Base-by-base conservation (phyloP, 1,284 basidiomycete species). In the Exobasidium rhododendri region DNA sequence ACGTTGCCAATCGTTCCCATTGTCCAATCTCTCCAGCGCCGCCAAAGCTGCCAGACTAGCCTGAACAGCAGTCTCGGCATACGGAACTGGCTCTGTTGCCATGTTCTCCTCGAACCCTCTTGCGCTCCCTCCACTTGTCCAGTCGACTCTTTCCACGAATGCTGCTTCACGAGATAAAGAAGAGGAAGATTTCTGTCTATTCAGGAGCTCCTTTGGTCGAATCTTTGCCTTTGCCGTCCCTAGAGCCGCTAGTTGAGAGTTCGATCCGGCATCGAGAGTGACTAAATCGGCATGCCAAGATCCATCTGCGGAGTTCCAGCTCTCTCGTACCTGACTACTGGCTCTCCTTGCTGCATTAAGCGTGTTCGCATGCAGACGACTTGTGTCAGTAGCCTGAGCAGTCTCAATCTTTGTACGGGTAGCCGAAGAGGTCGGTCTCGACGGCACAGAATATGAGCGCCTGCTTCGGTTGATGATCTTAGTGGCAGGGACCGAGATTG, bases 31-130 rank as follows among this genome's bases (percentile, higher is more conserved):
- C 26, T 55, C 52, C 4, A 55, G 13, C 14, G 52, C 52, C 29
- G n/a, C 24, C 30, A 55, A 55, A 44, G 52, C 52, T 22, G 52
- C 52, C 17, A 55, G 28, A 44, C 52, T 55, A 13, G 52, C 52
- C 28, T 55, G 52, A 40, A 55, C 52, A 5, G 52, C 52, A 17
- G 52, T 55, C 17, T 55, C 52, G 14, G 52, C 52, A 55, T 32
- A 55, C 11, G 52, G 52, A 30, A 55, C 52, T 22, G 52, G 24
- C 22, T 55, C 52, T 29, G 52, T n/a, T 2, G 13, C 24, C 29
- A 14, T 29, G 14, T 14, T 55, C 17, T 35, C 31, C 13, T 52
- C 50, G 26, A 52, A 26, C 50, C 17, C 24, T 45, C 44, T 45
- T 45, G 17, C 44, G 17, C 24, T 22, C 4, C 44, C n/a, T n/a